phyloP scores from a whole-genome alignment of 2,329 filamentous ascomycete species.

The Penicillium palitans region DNA sequence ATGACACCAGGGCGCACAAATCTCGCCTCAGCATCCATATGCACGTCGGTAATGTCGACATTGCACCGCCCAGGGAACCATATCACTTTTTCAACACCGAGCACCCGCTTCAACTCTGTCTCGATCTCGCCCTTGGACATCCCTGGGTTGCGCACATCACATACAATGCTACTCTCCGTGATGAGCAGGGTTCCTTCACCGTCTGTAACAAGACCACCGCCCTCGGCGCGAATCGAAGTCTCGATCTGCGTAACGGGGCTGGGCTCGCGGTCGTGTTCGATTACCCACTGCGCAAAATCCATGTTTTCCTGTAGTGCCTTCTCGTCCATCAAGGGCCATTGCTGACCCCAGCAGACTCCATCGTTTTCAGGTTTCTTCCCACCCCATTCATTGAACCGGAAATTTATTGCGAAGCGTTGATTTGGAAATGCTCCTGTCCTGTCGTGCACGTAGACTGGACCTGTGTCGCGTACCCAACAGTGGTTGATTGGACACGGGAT shows the following conservation, averaged over 20 bases:
- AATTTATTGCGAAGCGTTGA: constrained; percentile 20
- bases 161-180: constrained; percentile 32
- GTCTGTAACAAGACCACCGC: constrained; percentile 31
- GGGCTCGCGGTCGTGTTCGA: constrained; percentile 16
- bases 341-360: constrained; percentile 14
- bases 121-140: constrained; percentile 26
- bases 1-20: constrained; percentile 30
- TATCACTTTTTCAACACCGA: constrained; percentile 32
- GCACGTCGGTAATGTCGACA: constrained; percentile 33
- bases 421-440: constrained; percentile 14
- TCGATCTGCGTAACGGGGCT: constrained; percentile 14
- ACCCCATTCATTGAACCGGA: constrained; percentile 28
- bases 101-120: constrained; percentile 20
- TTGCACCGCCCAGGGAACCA: constrained; percentile 30
- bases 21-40: constrained; percentile 30
- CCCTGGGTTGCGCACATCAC: constrained; percentile 29
- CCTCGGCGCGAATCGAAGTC: constrained; percentile 27
- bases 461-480: constrained; percentile 26
- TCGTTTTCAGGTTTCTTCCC: constrained; percentile 20
- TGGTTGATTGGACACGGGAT: constrained; percentile 24
- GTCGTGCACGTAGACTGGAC: constrained; percentile 24
- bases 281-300: constrained; percentile 19
- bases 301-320: constrained; percentile 16
- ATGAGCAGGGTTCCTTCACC: constrained; percentile 34
- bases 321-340: constrained; percentile 18